These are phyloP conservation scores for Aspergillus ostianus DNA, from an alignment of 495 filamentous ascomycete genomes.

Conservation along the genomic window DNA sequence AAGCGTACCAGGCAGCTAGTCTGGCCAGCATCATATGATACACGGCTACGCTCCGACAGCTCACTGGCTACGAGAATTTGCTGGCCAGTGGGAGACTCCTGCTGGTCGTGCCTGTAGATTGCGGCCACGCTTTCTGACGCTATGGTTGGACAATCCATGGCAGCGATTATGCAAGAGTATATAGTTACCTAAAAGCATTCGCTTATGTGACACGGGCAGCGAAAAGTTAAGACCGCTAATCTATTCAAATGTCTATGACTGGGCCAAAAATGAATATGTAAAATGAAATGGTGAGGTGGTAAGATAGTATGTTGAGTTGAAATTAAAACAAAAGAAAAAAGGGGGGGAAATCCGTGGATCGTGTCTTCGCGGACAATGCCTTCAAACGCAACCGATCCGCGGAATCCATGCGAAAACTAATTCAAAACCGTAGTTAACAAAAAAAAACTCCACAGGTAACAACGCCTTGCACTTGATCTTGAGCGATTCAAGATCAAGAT, in stretches of 20 bases:
- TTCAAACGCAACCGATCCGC: background rate
- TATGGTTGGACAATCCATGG: conserved; percentile 8
- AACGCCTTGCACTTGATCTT: conserved; percentile 23
- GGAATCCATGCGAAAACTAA: background rate
- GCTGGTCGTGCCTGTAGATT: background rate
- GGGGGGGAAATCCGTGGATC: conserved; percentile 9
- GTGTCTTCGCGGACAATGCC: conserved; percentile 2
- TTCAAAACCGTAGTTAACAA: background rate
- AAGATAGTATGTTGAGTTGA: background rate
- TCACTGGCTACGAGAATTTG: conserved; percentile 13
- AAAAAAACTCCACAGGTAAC: conserved; percentile 13
- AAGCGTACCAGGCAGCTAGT: background rate
- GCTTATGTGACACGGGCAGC: conserved; percentile 25
- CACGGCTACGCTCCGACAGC: conserved; percentile 22
- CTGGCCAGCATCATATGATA: conserved; percentile 13
- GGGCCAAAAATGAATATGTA: background rate
- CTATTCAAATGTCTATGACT: conserved; percentile 14
- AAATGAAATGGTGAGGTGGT: background rate
- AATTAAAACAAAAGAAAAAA: conserved; percentile 9
- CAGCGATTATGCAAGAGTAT: conserved; percentile 4
- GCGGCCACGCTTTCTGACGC: conserved; percentile 15
- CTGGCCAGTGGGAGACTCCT: conserved; percentile 1
- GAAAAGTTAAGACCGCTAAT: conserved; percentile 10
- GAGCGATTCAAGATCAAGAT: background rate
- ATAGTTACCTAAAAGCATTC: conserved; percentile 17